These are phyloP conservation scores for Neurospora pannonica DNA, from an alignment of 495 filamentous ascomycete genomes.

Conservation along the genomic window DNA sequence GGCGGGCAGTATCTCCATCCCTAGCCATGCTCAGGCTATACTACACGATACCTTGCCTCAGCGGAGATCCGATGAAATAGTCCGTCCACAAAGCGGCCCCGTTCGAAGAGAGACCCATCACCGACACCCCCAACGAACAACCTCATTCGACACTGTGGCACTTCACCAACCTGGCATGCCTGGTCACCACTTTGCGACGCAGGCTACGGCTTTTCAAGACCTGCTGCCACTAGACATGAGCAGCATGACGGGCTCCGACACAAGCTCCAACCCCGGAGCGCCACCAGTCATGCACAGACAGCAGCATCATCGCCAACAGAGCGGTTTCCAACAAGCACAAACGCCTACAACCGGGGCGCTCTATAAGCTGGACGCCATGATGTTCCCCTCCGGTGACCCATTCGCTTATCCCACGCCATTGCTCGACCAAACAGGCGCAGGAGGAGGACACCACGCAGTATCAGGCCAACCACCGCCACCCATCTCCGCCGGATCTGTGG, in stretches of 20 bases:
- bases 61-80: constrained; percentile 41
- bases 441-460: constrained; percentile 10
- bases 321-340: constrained; percentile 19
- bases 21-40: constrained; percentile 12
- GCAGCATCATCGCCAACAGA: constrained; percentile 7
- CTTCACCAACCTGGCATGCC: constrained; percentile 17
- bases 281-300: constrained; percentile 11
- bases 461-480: constrained; percentile 5
- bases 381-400: constrained; percentile 86
- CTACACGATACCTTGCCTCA: constrained; percentile 16
- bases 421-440: constrained; percentile 40
- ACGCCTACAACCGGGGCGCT: constrained; percentile 31
- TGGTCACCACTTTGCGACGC: constrained; percentile 15
- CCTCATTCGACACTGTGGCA: constrained; percentile 23
- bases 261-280: constrained; percentile 17
- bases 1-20: constrained; percentile 13
- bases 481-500: not conserved
- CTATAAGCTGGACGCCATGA: constrained; percentile 73
- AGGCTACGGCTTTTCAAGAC: constrained; percentile 15
- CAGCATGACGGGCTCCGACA: constrained; percentile 5
- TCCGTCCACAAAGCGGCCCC: constrained; percentile 26
- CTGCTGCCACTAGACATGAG: constrained; percentile 23
- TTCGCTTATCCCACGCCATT: constrained; percentile 86
- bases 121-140: constrained; percentile 19
- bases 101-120: constrained; percentile 9